Base-by-base conservation (phyloP, 805 yeast genomes). In the Saccharomyces mikatae region DNA sequence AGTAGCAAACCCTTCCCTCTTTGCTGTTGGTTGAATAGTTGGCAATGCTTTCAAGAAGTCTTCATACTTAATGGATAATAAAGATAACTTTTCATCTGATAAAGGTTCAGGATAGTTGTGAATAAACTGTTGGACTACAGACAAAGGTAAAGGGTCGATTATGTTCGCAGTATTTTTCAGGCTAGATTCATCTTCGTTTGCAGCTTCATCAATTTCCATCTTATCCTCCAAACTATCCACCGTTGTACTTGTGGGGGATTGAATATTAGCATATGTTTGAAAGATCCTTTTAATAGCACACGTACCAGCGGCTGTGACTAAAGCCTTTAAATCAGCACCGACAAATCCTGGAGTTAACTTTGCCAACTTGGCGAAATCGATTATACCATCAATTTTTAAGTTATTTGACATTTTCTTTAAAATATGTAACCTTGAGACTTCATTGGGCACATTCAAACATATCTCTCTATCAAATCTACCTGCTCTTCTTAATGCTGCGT, bases 1-100 rank as follows among this genome's bases (percentile, higher is more conserved):
- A 0, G 98, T 94, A 0, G 99, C 97, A 72, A 94, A 94, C 0
- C 99, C 99, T 76, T 94, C 99, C 69, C 99, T 84, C 66, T 91
- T 92, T 0, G 97, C 96, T 0, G 97, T 89, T 10, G 99, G 99
- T 72, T 94, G 99, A 48, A 94, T 86, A 0, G 91, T 83, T 2
- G 98, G 97, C 44, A 94, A 72, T 1, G 98, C 98, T 10, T 80
- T 76, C 36, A 87, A 59, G 67, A 94, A 94, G 68, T 94, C 99
- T 13, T 80, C 84, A 58, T 82, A 84, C 1, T 80, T 83, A 52
- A 94, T 91, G 4, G 86, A 79, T 47, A 94, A 72, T 13, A 91
- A 87, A 17, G 76, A 84, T 30, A 94, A 75, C 66, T 92, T 96
- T 46, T 84, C 87, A 0, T 78, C 75, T 0, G 90, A 81, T 52